Percentiles rank a stretch among this genome's conserved stretches.
Conservation (phyloP, 2,329 filamentous ascomycete species). For the Epichloe amarillans region DNA sequence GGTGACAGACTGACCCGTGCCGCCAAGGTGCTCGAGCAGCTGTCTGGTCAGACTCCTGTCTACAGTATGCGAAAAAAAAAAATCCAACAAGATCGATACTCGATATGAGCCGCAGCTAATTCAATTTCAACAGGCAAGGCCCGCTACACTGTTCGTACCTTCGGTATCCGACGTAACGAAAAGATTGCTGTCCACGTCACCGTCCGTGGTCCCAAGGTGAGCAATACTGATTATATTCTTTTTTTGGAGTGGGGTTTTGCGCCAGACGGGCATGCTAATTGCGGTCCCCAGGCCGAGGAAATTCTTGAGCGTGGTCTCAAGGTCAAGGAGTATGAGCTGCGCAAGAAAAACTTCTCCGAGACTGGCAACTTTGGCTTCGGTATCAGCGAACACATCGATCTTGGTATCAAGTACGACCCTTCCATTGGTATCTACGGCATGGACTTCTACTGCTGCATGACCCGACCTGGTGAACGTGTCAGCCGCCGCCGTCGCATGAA, state of each 20-base stretch:
- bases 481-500: constrained; percentile 86
- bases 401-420: constrained; percentile 99
- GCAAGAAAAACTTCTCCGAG: constrained; percentile 99
- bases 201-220: constrained; percentile 79
- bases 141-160: constrained; percentile 99
- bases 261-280: constrained; percentile 12
- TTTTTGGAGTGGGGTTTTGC: not conserved
- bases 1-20: constrained; percentile 99
- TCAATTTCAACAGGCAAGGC: constrained; percentile 63
- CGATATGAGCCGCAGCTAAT: constrained; percentile 8
- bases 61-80: constrained; percentile 57
- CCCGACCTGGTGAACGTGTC: constrained; percentile 95
- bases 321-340: constrained; percentile 99
- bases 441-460: constrained; percentile 99
- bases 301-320: constrained; percentile 99
- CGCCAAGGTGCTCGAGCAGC: constrained; percentile 99
- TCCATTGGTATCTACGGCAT: constrained; percentile 98
- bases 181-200: constrained; percentile 99
- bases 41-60: constrained; percentile 98
- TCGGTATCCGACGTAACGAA: constrained; percentile 99
- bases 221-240: constrained; percentile 3
- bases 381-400: constrained; percentile 99
- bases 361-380: constrained; percentile 99
- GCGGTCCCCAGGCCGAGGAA: constrained; percentile 65
- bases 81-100: not conserved